A percentile compares a stretch with the other conserved stretches of the same genome.
phyloP scores from a whole-genome alignment of 306 rosid species.

The Cicer yamashitae region DNA sequence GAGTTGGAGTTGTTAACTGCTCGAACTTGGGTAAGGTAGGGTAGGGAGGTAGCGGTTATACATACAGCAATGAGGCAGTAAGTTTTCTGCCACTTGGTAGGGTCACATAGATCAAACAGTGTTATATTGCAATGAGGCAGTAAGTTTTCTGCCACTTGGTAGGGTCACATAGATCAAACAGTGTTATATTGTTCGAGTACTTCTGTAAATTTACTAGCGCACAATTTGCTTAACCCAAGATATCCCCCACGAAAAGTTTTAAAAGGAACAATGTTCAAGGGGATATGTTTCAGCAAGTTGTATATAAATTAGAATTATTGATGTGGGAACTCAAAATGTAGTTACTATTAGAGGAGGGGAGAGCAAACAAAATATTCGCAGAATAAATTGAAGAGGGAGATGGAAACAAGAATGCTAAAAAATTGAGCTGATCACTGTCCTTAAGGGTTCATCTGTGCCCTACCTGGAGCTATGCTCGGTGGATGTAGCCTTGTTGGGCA shows the following conservation, averaged over 20 bases:
- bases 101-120: slow-evolving; percentile 8
- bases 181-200: slow-evolving; percentile 10
- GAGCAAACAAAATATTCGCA: slow-evolving; percentile 8
- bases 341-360: slow-evolving; percentile 10
- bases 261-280: slow-evolving; percentile 6
- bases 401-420: neutral
- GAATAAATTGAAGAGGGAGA: neutral
- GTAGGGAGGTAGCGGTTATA: slow-evolving; percentile 11
- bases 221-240: slow-evolving; percentile 22
- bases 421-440: neutral
- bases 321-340: slow-evolving; percentile 4
- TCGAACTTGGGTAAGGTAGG: neutral
- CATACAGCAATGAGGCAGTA: neutral
- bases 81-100: neutral
- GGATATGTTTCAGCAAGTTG: neutral
- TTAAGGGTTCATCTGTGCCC: neutral
- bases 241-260: neutral
- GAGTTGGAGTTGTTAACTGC: slow-evolving; percentile 2
- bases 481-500: neutral
- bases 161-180: slow-evolving; percentile 6
- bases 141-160: neutral
- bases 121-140: neutral
- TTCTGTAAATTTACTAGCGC: neutral
- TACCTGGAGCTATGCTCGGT: neutral
- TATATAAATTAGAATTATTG: neutral